Evolutionary conservation across 768 basidiomycete genomes (phyloP).

Genomic region (Boletus vermiculosoides): DNA sequence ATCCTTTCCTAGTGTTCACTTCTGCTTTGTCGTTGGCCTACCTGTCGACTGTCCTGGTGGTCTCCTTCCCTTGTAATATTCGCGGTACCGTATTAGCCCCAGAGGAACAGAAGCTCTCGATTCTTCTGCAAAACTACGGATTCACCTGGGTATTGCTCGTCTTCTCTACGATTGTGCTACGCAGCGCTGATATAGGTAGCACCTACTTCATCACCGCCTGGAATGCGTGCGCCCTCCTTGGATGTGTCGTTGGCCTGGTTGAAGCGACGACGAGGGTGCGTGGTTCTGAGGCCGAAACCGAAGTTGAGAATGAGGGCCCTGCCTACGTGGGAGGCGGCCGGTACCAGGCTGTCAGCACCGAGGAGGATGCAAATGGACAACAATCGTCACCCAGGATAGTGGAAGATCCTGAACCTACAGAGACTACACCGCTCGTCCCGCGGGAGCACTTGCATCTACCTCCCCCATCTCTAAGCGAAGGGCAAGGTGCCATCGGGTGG

Average conservation of each 20-base stretch:
- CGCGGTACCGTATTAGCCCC: conserved; percentile 20
- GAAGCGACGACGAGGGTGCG: conserved; percentile 33
- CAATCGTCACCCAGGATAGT: conserved; percentile 21
- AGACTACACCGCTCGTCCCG: conserved; percentile 55
- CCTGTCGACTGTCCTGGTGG: conserved; percentile 42
- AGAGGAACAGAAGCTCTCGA: conserved; percentile 49
- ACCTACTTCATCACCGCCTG: conserved; percentile 58
- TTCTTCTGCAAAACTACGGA: conserved; percentile 52
- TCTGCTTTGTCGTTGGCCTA: conserved; percentile 52
- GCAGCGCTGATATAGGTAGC: conserved; percentile 44
- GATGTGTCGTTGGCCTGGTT: conserved; percentile 36
- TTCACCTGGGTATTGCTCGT: conserved; percentile 62
- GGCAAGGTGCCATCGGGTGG: conserved; percentile 35
- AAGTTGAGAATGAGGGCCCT: conserved; percentile 1
- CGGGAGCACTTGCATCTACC: conserved; percentile 24
- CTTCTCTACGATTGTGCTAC: conserved; percentile 45
- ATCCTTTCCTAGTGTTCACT: conserved; percentile 48
- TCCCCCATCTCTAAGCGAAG: conserved; percentile 4
- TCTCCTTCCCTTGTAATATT: conserved; percentile 37
- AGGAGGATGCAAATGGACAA: conserved; percentile 19
- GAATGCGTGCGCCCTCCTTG: conserved; percentile 47
- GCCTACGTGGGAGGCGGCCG: conserved; percentile 16
- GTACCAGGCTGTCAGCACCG: conserved; percentile 29
- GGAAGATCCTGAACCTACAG: conserved; percentile 46
- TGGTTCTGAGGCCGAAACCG: conserved; percentile 9